Percentiles rank a stretch among this genome's conserved stretches.
These are phyloP conservation scores for Corymbia maculata DNA, from an alignment of 345 rosid species.

Conservation along the genomic window DNA sequence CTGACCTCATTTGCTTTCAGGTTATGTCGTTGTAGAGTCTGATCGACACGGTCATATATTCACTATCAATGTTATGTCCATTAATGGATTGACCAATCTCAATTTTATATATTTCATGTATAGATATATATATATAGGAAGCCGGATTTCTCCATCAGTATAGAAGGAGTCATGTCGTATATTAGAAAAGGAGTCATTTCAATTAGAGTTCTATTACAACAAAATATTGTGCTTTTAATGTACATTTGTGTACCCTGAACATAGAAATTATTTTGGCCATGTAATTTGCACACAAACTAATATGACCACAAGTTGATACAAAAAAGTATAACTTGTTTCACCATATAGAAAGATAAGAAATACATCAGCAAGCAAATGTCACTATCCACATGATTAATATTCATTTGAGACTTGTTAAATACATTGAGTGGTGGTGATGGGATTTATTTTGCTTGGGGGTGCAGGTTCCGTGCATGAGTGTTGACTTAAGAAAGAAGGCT, in stretches of 20 bases:
- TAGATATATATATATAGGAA: too few species aligned
- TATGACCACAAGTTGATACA: background rate
- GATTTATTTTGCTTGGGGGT: background rate
- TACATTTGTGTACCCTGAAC: background rate
- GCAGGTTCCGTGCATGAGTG: background rate
- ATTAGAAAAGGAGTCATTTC: too few species aligned
- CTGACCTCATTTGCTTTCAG: background rate
- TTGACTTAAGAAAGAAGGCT: background rate
- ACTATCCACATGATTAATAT: too few species aligned
- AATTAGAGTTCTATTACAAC: conserved; percentile 3
- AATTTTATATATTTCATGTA: too few species aligned
- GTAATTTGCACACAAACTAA: background rate
- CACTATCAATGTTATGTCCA: accelerated
- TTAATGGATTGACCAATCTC: too few species aligned
- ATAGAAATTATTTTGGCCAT: background rate
- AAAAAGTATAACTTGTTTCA: background rate
- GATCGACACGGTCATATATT: background rate
- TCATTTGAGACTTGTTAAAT: background rate
- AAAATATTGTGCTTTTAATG: background rate
- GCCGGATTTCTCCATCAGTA: too few species aligned
- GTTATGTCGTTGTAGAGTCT: accelerated
- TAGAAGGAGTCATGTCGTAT: too few species aligned
- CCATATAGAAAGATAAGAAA: background rate
- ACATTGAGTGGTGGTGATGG: background rate
- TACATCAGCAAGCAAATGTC: background rate